Conservation (phyloP, 2,329 filamentous ascomycete genomes). For the Colletotrichum lindemuthianum region DNA sequence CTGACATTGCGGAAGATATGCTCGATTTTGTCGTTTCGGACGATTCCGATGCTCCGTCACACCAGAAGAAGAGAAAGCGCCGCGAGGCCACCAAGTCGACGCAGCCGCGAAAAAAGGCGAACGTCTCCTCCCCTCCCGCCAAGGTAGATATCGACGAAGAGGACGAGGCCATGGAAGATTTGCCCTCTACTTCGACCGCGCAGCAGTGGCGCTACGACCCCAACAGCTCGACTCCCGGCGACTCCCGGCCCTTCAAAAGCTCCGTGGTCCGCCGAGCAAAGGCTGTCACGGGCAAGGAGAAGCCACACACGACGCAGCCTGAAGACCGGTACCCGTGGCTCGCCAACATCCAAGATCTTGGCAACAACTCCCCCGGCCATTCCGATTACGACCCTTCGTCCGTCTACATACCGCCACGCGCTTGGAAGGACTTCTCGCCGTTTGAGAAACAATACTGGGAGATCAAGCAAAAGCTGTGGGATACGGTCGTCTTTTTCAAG, state of each 20-base stretch:
- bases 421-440: slow-evolving; percentile 85
- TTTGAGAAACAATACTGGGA: slow-evolving; percentile 99
- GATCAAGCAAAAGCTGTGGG: slow-evolving; percentile 98
- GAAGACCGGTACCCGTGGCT: slow-evolving; percentile 92
- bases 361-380: slow-evolving; percentile 79
- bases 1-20: slow-evolving; percentile 62
- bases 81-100: slow-evolving; percentile 56
- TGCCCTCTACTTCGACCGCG: slow-evolving; percentile 75
- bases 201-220: slow-evolving; percentile 81
- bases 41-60: slow-evolving; percentile 76
- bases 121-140: slow-evolving; percentile 58
- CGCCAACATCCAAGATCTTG: slow-evolving; percentile 84
- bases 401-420: slow-evolving; percentile 85
- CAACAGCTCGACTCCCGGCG: slow-evolving; percentile 50
- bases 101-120: slow-evolving; percentile 70
- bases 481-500: slow-evolving; percentile 99
- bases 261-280: slow-evolving; percentile 35
- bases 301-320: slow-evolving; percentile 83
- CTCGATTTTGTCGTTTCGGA: slow-evolving; percentile 90
- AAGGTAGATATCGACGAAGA: slow-evolving; percentile 54
- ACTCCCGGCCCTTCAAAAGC: slow-evolving; percentile 25
- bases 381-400: slow-evolving; percentile 92
- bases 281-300: slow-evolving; percentile 60
- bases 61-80: slow-evolving; percentile 81
- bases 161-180: slow-evolving; percentile 65